Percentiles rank a stretch among this genome's conserved stretches.
These are phyloP conservation scores for Oidiodendron maius DNA, from an alignment of 495 filamentous ascomycete genomes.

Conservation along the genomic window DNA sequence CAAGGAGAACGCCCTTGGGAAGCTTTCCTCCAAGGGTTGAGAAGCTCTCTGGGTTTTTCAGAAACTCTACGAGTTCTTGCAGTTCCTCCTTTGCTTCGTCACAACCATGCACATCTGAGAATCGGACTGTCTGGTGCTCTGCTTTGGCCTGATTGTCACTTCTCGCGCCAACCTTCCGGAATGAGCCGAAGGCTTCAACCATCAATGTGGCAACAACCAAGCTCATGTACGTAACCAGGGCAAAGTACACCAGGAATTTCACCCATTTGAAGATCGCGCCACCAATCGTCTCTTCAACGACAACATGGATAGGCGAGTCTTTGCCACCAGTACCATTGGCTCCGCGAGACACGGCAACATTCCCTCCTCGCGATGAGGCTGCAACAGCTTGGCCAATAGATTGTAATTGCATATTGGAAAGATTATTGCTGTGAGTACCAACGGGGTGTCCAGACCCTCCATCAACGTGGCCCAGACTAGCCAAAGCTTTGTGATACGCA, in stretches of 20 bases:
- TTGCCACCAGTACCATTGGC: slow-evolving; percentile 54
- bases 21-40: slow-evolving; percentile 89
- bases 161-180: slow-evolving; percentile 70
- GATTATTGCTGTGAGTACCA: slow-evolving; percentile 12
- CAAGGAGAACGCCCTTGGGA: slow-evolving; percentile 91
- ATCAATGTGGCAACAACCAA: slow-evolving; percentile 70
- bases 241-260: slow-evolving; percentile 76
- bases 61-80: slow-evolving; percentile 92
- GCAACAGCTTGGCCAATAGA: slow-evolving; percentile 84
- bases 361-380: slow-evolving; percentile 63
- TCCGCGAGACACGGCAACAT: slow-evolving; percentile 47
- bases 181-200: slow-evolving; percentile 67
- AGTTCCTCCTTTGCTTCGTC: slow-evolving; percentile 98
- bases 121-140: slow-evolving; percentile 83
- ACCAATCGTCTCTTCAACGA: slow-evolving; percentile 86
- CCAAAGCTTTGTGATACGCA: slow-evolving; percentile 69
- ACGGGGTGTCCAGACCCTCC: slow-evolving; percentile 26
- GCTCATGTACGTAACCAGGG: slow-evolving; percentile 65
- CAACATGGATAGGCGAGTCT: slow-evolving; percentile 80
- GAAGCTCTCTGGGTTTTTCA: slow-evolving; percentile 88
- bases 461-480: slow-evolving; percentile 54
- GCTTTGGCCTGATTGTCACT: slow-evolving; percentile 77
- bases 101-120: slow-evolving; percentile 92
- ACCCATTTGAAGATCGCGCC: slow-evolving; percentile 81
- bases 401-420: slow-evolving; percentile 63